Evolutionary conservation across 768 basidiomycete species (phyloP).

Genomic region (Phlegmacium glaucopus): DNA sequence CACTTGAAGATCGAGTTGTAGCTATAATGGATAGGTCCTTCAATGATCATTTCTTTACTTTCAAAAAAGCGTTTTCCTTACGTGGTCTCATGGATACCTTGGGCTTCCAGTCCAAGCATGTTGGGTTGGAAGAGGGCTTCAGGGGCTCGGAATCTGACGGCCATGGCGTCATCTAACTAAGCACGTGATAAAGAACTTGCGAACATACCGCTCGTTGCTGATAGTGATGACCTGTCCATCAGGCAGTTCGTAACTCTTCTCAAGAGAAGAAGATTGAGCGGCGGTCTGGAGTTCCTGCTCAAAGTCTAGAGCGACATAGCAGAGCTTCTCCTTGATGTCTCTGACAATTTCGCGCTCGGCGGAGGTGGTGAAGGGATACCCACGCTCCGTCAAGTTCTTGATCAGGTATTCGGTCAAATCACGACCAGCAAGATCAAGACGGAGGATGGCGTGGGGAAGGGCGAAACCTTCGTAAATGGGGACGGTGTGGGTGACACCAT

Average conservation of each 20-base stretch:
- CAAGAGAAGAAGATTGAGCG: slow-evolving; percentile 82
- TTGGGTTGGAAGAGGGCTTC: slow-evolving; percentile 94
- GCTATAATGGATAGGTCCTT: slow-evolving; percentile 26
- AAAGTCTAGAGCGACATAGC: slow-evolving; percentile 93
- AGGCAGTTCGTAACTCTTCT: slow-evolving; percentile 90
- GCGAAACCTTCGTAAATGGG: slow-evolving; percentile 96
- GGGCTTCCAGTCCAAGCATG: slow-evolving; percentile 84
- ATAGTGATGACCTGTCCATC: slow-evolving; percentile 97
- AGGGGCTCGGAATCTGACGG: slow-evolving; percentile 77
- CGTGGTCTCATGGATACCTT: slow-evolving; percentile 93
- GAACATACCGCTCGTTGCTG: slow-evolving; percentile 86
- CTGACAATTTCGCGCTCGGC: slow-evolving; percentile 93
- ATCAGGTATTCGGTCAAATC: slow-evolving; percentile 83
- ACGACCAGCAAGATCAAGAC: slow-evolving; percentile 90
- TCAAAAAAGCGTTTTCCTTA: slow-evolving; percentile 22
- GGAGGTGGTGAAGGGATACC: slow-evolving; percentile 91
- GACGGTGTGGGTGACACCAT: slow-evolving; percentile 94
- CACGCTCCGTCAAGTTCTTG: slow-evolving; percentile 87
- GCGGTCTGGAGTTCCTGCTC: slow-evolving; percentile 92
- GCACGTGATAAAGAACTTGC: slow-evolving; percentile 29
- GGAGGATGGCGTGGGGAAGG: slow-evolving; percentile 88
- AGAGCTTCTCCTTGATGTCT: slow-evolving; percentile 97
- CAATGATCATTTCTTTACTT: neutral
- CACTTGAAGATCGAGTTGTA: slow-evolving; percentile 86
- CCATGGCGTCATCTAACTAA: slow-evolving; percentile 46